These are phyloP conservation scores for Puya raimondii DNA, from an alignment of 176 grass and related monocot genomes.

Conservation along the genomic window DNA sequence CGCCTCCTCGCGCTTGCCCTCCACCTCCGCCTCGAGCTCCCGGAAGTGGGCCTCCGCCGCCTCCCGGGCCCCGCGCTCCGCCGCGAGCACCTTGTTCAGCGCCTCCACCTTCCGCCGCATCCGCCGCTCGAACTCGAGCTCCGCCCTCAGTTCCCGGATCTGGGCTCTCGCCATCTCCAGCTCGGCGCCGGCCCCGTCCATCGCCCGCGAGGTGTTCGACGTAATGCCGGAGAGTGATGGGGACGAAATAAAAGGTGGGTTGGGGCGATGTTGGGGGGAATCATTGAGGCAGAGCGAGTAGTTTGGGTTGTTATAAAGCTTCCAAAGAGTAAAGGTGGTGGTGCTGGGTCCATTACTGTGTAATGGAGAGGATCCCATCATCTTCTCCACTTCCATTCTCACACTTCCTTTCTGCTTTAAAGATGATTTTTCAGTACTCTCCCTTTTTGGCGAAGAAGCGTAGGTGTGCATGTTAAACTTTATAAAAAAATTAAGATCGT, in stretches of 20 bases:
- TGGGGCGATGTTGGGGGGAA: background rate
- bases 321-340: conserved; percentile 24
- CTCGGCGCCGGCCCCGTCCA: conserved; percentile 17
- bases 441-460: background rate
- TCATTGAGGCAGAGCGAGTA: conserved; percentile 22
- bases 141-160: conserved; percentile 28
- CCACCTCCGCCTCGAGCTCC: conserved; percentile 43
- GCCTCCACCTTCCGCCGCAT: conserved; percentile 58
- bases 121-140: conserved; percentile 54
- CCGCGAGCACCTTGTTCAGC: conserved; percentile 29
- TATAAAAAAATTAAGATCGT: too few relatives aligned
- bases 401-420: background rate
- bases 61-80: conserved; percentile 42
- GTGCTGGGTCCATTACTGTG: background rate
- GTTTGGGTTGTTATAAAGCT: conserved; percentile 66
- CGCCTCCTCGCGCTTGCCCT: conserved; percentile 18
- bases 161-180: conserved; percentile 29
- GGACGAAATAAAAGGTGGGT: background rate
- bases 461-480: background rate
- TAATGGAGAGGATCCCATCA: background rate
- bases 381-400: background rate
- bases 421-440: background rate
- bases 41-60: conserved; percentile 27
- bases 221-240: background rate
- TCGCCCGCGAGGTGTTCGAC: background rate